These are phyloP conservation scores for Zhuliangozyma parablackwelliae DNA, from an alignment of 1,139 yeast species.

Conservation along the genomic window DNA sequence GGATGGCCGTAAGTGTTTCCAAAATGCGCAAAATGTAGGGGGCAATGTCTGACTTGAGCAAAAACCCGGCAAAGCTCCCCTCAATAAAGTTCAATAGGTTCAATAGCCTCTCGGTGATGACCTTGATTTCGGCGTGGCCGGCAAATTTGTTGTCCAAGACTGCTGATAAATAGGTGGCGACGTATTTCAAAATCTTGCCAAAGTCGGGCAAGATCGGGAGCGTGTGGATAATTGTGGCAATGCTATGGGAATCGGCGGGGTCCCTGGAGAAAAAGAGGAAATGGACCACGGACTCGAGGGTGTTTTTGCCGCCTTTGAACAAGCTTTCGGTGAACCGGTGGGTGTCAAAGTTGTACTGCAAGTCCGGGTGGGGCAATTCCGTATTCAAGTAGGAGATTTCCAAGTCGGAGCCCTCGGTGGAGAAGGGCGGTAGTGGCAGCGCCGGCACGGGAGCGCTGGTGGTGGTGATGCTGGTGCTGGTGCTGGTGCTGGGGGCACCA, in stretches of 20 bases:
- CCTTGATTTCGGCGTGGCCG: slow-evolving; percentile 18
- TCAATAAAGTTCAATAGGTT: slow-evolving; percentile 27
- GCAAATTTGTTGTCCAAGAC: slow-evolving; percentile 19
- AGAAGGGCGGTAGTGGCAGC: slow-evolving; percentile 2
- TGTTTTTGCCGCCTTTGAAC: slow-evolving; percentile 6
- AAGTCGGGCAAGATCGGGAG: slow-evolving; percentile 68
- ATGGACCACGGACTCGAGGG: slow-evolving; percentile 72
- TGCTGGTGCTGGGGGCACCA: background rate
- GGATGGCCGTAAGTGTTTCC: slow-evolving; percentile 20
- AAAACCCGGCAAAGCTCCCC: slow-evolving; percentile 35
- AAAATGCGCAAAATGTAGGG: slow-evolving; percentile 34
- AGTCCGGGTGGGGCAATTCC: slow-evolving; percentile 59
- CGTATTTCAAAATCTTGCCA: slow-evolving; percentile 43
- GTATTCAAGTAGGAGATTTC: slow-evolving; percentile 25
- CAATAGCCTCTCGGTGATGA: slow-evolving; percentile 41
- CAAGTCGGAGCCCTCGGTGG: slow-evolving; percentile 12
- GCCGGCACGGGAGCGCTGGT: slow-evolving; percentile 1
- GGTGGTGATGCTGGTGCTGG: background rate
- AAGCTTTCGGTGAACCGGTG: slow-evolving; percentile 21
- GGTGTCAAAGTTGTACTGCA: slow-evolving; percentile 46
- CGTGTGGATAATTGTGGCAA: slow-evolving; percentile 47
- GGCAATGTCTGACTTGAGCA: slow-evolving; percentile 38
- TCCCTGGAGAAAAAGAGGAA: slow-evolving; percentile 51
- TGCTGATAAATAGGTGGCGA: slow-evolving; percentile 20
- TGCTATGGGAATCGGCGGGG: slow-evolving; percentile 16